Conservation (phyloP, 495 filamentous ascomycete genomes). For the Penicillium herquei region DNA sequence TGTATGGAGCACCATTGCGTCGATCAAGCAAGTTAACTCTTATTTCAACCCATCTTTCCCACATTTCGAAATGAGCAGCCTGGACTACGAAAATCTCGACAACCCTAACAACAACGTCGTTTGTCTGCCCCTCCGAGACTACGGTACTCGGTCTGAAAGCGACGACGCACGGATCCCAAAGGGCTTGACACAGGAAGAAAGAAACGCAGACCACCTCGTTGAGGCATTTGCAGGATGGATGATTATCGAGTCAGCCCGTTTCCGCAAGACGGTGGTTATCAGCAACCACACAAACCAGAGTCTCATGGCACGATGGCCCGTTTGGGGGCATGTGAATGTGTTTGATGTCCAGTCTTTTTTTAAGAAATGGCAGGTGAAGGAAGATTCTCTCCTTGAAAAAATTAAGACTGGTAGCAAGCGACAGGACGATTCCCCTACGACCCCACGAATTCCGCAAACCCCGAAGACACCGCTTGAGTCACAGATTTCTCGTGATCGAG, state of each 20-base stretch:
- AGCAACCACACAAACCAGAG: conserved; percentile 8
- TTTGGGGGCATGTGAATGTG: conserved; percentile 33
- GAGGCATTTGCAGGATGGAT: conserved; percentile 48
- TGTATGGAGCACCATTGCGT: conserved; percentile 25
- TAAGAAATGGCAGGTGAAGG: conserved; percentile 1
- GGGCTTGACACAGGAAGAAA: conserved; percentile 21
- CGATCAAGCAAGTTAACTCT: conserved; percentile 27
- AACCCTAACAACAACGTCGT: background rate
- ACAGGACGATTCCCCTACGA: background rate
- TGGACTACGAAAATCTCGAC: background rate
- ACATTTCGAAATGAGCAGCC: conserved; percentile 11
- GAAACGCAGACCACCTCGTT: conserved; percentile 37
- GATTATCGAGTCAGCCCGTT: conserved; percentile 30
- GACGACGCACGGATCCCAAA: conserved; percentile 18
- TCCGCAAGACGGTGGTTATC: conserved; percentile 31
- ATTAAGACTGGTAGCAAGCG: background rate
- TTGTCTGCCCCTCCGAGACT: background rate
- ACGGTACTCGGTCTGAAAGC: conserved; percentile 18
- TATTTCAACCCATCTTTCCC: background rate
- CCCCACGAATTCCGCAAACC: background rate
- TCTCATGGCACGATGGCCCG: conserved; percentile 22
- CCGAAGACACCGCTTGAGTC: background rate
- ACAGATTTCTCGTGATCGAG: background rate
- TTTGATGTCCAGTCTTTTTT: conserved; percentile 1
- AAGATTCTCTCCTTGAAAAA: background rate